Percentiles rank a stretch among this genome's conserved stretches.
Conservation (phyloP, 768 basidiomycete species). For the Fomitopsis serialis region DNA sequence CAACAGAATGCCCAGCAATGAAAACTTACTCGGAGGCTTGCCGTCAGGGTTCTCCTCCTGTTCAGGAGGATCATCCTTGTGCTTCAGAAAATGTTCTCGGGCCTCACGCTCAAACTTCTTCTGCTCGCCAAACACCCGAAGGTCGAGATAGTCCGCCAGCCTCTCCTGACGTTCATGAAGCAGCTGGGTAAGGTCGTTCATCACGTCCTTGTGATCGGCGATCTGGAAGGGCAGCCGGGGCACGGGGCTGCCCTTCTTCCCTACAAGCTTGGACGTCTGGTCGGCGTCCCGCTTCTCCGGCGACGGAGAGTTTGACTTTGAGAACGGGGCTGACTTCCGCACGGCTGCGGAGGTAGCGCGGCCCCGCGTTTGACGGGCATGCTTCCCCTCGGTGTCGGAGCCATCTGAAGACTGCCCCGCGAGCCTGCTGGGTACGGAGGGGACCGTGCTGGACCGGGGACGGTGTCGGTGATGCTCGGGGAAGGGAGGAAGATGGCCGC, state of each 20-base stretch:
- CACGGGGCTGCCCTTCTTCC: neutral
- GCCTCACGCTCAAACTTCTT: neutral
- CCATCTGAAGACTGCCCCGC: neutral
- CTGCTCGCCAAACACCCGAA: slow-evolving; percentile 7
- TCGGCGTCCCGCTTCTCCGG: neutral
- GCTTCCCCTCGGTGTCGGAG: neutral
- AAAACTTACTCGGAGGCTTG: neutral
- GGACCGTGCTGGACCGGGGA: neutral
- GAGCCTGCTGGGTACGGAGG: neutral
- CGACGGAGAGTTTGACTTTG: neutral
- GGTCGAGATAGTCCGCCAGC: slow-evolving; percentile 17
- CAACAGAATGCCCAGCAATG: neutral
- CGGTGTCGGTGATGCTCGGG: neutral
- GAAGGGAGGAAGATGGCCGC: slow-evolving; percentile 13
- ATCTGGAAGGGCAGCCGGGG: slow-evolving; percentile 9
- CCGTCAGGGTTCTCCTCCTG: neutral
- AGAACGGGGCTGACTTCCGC: neutral
- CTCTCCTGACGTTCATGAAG: slow-evolving; percentile 9
- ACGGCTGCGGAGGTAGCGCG: neutral
- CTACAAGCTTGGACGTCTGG: neutral
- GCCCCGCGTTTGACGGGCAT: neutral
- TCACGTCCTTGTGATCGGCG: slow-evolving; percentile 5
- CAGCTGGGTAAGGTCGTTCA: slow-evolving; percentile 5
- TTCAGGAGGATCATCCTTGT: neutral
- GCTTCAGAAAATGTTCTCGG: neutral